phyloP scores from a whole-genome alignment of 345 rosid species.

The Eucalyptus camaldulensis region DNA sequence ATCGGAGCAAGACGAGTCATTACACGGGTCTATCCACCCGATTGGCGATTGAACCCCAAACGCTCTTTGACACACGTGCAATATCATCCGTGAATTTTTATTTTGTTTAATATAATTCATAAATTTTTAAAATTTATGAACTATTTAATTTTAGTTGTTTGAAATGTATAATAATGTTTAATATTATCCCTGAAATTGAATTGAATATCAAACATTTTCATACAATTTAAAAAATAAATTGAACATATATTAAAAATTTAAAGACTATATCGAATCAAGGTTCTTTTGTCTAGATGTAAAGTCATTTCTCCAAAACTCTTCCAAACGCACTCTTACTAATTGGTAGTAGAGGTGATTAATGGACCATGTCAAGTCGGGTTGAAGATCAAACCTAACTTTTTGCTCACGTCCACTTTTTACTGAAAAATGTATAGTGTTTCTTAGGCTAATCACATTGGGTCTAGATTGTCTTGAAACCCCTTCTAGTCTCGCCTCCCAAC shows the following conservation, averaged over 20 bases:
- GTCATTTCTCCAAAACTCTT: background rate
- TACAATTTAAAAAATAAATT: too few species aligned
- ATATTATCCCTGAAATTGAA: accelerated
- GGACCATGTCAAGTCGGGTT: background rate
- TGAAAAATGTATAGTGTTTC: background rate
- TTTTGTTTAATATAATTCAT: too few species aligned
- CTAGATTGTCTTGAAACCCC: background rate
- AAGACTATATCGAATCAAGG: too few species aligned
- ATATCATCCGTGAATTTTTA: background rate
- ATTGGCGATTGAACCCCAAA: background rate
- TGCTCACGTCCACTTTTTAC: background rate
- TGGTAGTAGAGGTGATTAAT: background rate
- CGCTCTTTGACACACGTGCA: background rate
- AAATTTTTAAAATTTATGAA: too few species aligned
- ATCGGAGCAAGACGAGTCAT: background rate
- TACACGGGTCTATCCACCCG: background rate
- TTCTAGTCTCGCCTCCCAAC: background rate
- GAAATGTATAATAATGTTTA: accelerated
- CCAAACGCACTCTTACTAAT: background rate
- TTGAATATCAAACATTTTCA: background rate
- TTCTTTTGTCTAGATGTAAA: background rate
- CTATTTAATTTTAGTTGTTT: too few species aligned
- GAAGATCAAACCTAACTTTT: background rate
- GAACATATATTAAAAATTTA: too few species aligned
- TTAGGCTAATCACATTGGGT: background rate